Base-by-base conservation (phyloP, 176 grass and related monocot genomes). In the Panicum miliaceum region DNA sequence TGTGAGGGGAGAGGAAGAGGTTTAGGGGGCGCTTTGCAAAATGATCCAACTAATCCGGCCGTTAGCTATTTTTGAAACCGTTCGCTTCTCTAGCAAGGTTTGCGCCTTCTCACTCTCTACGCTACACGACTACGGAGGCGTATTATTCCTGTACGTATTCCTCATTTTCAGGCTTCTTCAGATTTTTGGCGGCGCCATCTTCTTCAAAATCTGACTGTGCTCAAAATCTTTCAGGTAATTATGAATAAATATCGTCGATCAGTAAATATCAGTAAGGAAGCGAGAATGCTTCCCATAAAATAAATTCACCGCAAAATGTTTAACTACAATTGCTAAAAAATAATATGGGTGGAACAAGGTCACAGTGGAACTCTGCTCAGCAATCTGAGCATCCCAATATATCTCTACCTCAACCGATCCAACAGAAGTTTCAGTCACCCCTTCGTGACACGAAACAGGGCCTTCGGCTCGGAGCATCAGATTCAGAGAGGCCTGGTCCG, bases 401-500 rank as follows among this genome's bases (percentile, higher is more conserved):
- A 59, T 79, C 45, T 45, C 26, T 64, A 11, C 72, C 57, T 64
- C 46, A 14, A 36, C 74, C 58, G 14, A 72, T 59, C 53, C 79
- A 32, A 32, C 22, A 19, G 10, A 82, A 62, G 73, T 66, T 67
- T 13, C 73, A 22, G 90, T 73, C 95, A 98, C 89, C 91, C 92
- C 50, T 86, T 95, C 84, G 87, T 92, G 92, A 83, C 88, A 50
- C 1, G 71, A 66, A 86, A 89, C 83, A 29, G 8, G 65, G 50
- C 19, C 25, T 51, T 32, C n/a, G 48, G 51, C 43, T 81, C 36
- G 80, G 74, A 32, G 19, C 20, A 80, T 67, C 48, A 68, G 75
- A 2, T 78, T 97, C 75, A 93, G 59, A 98, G 93, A 50, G 96
- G 96, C 85, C 96, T 95, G 0, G 92, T 98, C 70, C 91, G 85